Base-by-base conservation (phyloP, 805 yeast species). In the Ogataea sp. region DNA sequence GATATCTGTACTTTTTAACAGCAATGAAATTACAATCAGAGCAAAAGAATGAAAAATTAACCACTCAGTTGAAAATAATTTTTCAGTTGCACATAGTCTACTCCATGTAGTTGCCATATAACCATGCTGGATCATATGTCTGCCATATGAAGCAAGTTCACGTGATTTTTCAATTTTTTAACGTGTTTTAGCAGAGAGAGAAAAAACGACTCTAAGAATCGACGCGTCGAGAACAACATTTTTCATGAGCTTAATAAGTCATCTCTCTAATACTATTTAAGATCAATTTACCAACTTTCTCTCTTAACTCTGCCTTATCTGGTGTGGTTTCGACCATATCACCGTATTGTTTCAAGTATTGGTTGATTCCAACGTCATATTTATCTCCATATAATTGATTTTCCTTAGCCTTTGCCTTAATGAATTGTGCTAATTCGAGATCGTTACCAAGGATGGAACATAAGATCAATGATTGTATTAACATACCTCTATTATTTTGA, bases 351-450 rank as follows among this genome's bases (percentile, higher is more conserved):
- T 56, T 61, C 42, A 62, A 50, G 1, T 47, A 32, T 15, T 47
- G 43, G n/a, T 47, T 49, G 20, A 59, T 37, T 29, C 43, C 46
- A 3, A 43, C 39, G 17, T 53, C 61, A 11, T 40, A 41, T 6
- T 38, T 40, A 8, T 47, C 51, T 21, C 52, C 51, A 10, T 58
- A 38, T 4, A 60, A 39, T 3, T 47, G 38, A 30, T 51, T 50
- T 23, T 53, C 58, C 24, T 45, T 42, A 25, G 58, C 52, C 32
- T 60, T 59, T 5, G 44, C 42, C 35, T 57, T 52, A 32, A 62
- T 52, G 18, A 59, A 48, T 20, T 54, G 50, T 1, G 65, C 65
- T 23, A 62, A 37, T 20, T 57, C 61, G 6, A 62, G 32, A 32
- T 62, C 65, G 3, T 45, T 38, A 2, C 44, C 45, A 3, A 51